Conservation (phyloP, 768 basidiomycete genomes). For the Mycena alexandri region DNA sequence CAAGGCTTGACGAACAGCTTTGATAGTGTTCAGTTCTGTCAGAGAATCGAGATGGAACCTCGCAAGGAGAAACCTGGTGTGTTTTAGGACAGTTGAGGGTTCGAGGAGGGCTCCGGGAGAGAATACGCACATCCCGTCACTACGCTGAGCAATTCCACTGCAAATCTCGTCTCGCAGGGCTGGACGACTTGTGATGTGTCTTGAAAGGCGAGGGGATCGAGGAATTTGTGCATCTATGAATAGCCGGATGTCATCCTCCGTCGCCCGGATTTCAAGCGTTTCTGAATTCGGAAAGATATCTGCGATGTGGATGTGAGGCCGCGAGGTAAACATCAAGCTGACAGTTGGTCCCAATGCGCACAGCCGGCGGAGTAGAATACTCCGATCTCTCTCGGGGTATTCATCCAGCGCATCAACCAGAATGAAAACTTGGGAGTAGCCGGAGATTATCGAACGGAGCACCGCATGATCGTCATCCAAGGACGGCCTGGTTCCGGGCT, state of each 20-base stretch:
- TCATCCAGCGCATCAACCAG: slow-evolving; percentile 12
- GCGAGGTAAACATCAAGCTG: not conserved
- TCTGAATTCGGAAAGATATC: not conserved
- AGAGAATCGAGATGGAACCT: slow-evolving; percentile 14
- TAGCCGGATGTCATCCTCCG: slow-evolving; percentile 5
- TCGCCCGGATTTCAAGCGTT: slow-evolving; percentile 7
- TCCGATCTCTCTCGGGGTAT: not conserved
- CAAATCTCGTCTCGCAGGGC: not conserved
- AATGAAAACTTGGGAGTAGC: not conserved
- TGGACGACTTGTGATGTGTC: not conserved
- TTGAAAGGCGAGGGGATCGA: not conserved
- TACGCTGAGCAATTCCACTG: not conserved
- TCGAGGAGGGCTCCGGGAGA: too few relatives aligned
- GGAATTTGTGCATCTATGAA: slow-evolving; percentile 1
- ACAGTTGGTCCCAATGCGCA: not conserved
- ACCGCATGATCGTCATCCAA: not conserved
- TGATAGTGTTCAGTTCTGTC: slow-evolving; percentile 13
- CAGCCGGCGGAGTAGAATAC: not conserved
- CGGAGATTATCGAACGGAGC: not conserved
- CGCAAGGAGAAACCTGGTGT: not conserved
- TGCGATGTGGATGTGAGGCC: not conserved
- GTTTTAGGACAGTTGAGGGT: not conserved
- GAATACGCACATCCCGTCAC: slow-evolving; percentile 2
- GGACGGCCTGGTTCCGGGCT: not conserved
- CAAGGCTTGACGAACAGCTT: not conserved